Conservation (phyloP, 2,329 filamentous ascomycete genomes). For the Annulohypoxylon truncatum region DNA sequence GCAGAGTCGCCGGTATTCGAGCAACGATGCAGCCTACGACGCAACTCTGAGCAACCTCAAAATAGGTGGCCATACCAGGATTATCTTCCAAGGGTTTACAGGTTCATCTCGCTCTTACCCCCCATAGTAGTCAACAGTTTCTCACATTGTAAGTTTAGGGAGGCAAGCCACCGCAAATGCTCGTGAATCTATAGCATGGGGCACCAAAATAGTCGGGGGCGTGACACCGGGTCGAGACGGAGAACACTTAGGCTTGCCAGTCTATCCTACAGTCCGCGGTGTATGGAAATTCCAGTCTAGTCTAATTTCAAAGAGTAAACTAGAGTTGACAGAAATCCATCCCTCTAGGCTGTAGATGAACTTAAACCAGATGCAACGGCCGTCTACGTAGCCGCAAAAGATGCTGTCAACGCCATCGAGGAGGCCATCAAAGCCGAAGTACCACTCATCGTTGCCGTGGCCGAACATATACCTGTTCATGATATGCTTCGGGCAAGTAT, state of each 20-base stretch:
- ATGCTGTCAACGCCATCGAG: conserved; percentile 78
- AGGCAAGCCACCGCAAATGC: conserved; percentile 76
- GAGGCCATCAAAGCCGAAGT: conserved; percentile 83
- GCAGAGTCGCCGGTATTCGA: conserved; percentile 16
- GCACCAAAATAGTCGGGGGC: conserved; percentile 83
- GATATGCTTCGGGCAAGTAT: conserved; percentile 72
- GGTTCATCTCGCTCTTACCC: conserved; percentile 42
- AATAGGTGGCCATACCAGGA: conserved; percentile 55
- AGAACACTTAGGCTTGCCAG: conserved; percentile 78
- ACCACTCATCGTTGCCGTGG: conserved; percentile 78
- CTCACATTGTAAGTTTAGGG: conserved; percentile 40
- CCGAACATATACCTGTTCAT: conserved; percentile 80
- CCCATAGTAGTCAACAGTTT: background rate
- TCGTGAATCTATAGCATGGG: conserved; percentile 79
- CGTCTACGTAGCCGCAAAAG: conserved; percentile 82
- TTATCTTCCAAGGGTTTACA: conserved; percentile 58
- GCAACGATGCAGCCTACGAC: conserved; percentile 49
- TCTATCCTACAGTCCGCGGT: conserved; percentile 74
- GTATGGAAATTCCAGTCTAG: conserved; percentile 46
- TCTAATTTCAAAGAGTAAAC: background rate
- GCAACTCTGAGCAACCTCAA: conserved; percentile 53
- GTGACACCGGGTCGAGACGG: conserved; percentile 77
- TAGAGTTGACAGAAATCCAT: background rate
- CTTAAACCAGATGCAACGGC: conserved; percentile 81
- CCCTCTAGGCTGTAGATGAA: conserved; percentile 70